Conservation (phyloP, 306 rosid genomes). For the Trifolium dubium region DNA sequence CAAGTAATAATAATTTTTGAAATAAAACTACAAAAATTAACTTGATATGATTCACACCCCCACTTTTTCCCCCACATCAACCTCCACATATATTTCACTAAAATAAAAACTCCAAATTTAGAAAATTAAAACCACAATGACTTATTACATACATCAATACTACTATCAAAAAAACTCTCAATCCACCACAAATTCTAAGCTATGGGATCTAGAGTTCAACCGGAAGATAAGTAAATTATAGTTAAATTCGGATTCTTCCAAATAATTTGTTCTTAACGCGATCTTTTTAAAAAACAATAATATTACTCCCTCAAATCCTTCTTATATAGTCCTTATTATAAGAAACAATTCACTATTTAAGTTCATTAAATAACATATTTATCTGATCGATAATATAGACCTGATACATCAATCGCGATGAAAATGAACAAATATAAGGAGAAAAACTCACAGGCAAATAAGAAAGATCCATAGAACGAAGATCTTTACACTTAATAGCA, state of each 20-base stretch:
- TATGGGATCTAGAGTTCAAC: no score
- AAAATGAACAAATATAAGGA: neutral
- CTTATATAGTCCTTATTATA: no score
- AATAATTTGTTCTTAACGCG: no score
- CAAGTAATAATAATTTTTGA: neutral
- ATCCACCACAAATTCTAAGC: neutral
- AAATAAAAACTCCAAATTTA: conserved; percentile 16
- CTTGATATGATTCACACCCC: neutral
- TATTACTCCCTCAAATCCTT: no score
- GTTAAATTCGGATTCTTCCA: no score
- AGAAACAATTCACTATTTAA: no score
- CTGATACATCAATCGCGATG: neutral
- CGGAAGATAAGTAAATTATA: no score
- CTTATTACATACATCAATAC: conserved; percentile 9
- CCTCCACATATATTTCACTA: conserved; percentile 7
- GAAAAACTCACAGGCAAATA: conserved; percentile 51
- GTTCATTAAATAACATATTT: no score
- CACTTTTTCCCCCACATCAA: neutral
- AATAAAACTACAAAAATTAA: neutral
- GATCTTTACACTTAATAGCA: conserved; percentile 81
- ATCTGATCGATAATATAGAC: no score
- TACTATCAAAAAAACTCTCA: neutral
- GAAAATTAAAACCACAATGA: conserved; percentile 8
- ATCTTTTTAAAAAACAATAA: no score
- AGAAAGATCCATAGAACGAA: conserved; percentile 78